A percentile compares a stretch with the other conserved stretches of the same genome.
These are phyloP conservation scores for Bonia amplexicaulis DNA, from an alignment of 176 grass and related monocot genomes.

Conservation along the genomic window DNA sequence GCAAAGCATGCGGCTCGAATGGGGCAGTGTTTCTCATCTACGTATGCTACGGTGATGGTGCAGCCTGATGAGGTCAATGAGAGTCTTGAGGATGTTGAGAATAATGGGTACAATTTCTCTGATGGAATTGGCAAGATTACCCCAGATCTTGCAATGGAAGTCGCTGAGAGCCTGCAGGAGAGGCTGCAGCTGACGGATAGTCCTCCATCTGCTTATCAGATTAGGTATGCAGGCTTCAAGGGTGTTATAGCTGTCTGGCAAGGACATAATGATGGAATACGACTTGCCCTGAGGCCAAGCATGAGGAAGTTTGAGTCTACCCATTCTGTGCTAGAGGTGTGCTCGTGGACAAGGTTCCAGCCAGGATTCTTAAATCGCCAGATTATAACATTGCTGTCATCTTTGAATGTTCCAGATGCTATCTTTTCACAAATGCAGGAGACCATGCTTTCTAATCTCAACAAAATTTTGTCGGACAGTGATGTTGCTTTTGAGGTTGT, in stretches of 20 bases:
- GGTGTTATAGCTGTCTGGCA: conserved; percentile 78
- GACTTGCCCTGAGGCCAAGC: conserved; percentile 63
- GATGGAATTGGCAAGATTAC: conserved; percentile 86
- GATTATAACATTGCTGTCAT: conserved; percentile 76
- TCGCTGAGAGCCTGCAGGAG: conserved; percentile 51
- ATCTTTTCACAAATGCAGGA: conserved; percentile 70
- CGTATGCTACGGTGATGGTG: conserved; percentile 71
- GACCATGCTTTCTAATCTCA: conserved; percentile 60
- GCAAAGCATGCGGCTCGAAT: conserved; percentile 78
- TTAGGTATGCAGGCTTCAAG: conserved; percentile 81
- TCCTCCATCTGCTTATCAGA: conserved; percentile 89
- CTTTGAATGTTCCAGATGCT: conserved; percentile 53
- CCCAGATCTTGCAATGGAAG: conserved; percentile 68
- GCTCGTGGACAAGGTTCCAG: conserved; percentile 81
- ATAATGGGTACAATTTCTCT: conserved; percentile 62
- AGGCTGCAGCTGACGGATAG: conserved; percentile 48
- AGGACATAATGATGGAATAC: conserved; percentile 39
- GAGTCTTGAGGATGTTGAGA: conserved; percentile 48
- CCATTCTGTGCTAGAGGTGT: conserved; percentile 69
- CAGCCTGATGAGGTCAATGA: conserved; percentile 38
- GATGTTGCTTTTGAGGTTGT: conserved; percentile 72
- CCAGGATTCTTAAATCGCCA: conserved; percentile 88
- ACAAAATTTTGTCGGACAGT: conserved; percentile 52
- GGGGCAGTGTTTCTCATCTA: conserved; percentile 96
- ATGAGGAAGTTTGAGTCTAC: conserved; percentile 82